Percentiles rank a stretch among this genome's conserved stretches.
Evolutionary conservation across 164 flowering plant species (phyloP).

Genomic region (Piper betle): DNA sequence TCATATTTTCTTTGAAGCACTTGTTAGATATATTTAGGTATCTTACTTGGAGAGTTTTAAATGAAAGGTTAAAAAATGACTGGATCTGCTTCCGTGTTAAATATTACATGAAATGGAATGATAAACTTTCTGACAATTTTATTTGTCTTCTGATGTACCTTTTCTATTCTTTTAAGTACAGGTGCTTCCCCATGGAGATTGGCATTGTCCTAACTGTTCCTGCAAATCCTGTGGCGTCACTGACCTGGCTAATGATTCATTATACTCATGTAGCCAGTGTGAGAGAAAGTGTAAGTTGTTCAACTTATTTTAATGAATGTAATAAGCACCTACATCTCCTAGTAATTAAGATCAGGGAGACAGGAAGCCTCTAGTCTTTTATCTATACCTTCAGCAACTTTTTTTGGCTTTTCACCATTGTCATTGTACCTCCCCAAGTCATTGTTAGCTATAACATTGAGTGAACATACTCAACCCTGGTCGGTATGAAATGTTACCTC

Average conservation of each 20-base stretch:
- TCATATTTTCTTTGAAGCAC: background rate
- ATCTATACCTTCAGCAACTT: too few species aligned
- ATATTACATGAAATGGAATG: background rate
- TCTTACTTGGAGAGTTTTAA: too few species aligned
- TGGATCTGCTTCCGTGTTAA: too few species aligned
- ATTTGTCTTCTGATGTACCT: background rate
- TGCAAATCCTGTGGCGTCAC: slow-evolving; percentile 70
- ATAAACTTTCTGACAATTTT: background rate
- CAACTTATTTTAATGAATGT: background rate
- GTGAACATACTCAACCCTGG: too few species aligned
- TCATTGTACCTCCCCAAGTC: background rate
- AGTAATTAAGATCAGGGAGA: too few species aligned
- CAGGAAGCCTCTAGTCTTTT: too few species aligned
- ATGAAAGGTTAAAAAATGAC: too few species aligned
- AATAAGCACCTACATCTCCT: background rate
- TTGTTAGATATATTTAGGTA: background rate
- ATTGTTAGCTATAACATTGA: too few species aligned
- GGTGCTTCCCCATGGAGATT: slow-evolving; percentile 89
- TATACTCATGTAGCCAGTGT: slow-evolving; percentile 54
- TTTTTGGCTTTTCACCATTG: background rate
- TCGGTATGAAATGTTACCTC: too few species aligned
- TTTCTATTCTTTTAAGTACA: slow-evolving; percentile 17
- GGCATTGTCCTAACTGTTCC: slow-evolving; percentile 91
- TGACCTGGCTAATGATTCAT: slow-evolving; percentile 9
- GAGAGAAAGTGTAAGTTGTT: slow-evolving; percentile 47